phyloP scores from a whole-genome alignment of 2,329 filamentous ascomycete genomes.

The Exophiala spinifera region DNA sequence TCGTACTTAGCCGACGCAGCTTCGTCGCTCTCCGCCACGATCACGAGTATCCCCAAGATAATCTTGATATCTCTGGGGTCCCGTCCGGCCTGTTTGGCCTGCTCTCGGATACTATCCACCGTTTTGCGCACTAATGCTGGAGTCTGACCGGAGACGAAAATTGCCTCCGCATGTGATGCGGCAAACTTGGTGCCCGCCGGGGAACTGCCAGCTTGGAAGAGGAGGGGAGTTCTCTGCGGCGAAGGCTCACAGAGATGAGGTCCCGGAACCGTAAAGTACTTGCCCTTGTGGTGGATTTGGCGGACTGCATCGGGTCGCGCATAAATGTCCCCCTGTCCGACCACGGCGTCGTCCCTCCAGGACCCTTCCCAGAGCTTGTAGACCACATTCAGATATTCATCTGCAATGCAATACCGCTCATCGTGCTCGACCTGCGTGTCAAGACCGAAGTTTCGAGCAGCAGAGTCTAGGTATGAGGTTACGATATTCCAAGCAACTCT shows the following conservation, averaged over 20 bases:
- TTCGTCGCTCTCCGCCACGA: slow-evolving; percentile 49
- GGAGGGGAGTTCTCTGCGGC: slow-evolving; percentile 55
- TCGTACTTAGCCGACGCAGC: slow-evolving; percentile 53
- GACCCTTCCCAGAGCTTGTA: slow-evolving; percentile 35
- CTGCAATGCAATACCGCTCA: too few relatives aligned
- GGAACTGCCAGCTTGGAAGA: slow-evolving; percentile 60
- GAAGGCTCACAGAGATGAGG: slow-evolving; percentile 45
- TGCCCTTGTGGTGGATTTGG: slow-evolving; percentile 55
- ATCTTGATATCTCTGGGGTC: slow-evolving; percentile 58
- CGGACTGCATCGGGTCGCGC: slow-evolving; percentile 51
- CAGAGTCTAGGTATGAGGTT: too few relatives aligned
- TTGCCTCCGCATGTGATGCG: slow-evolving; percentile 57
- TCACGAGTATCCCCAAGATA: slow-evolving; percentile 50
- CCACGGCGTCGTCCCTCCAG: slow-evolving; percentile 36
- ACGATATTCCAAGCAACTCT: too few relatives aligned
- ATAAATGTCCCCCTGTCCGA: too few relatives aligned
- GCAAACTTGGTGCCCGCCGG: slow-evolving; percentile 57
- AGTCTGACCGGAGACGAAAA: slow-evolving; percentile 57
- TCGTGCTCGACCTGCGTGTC: too few relatives aligned
- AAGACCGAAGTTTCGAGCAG: too few relatives aligned
- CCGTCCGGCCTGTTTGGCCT: slow-evolving; percentile 51
- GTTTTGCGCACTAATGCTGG: slow-evolving; percentile 55
- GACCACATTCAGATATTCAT: too few relatives aligned
- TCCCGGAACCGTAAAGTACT: slow-evolving; percentile 45
- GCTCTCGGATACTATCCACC: slow-evolving; percentile 50